These are phyloP conservation scores for Globisporangium paroecandrum DNA, from an alignment of 352 stramenopile species.

Conservation along the genomic window DNA sequence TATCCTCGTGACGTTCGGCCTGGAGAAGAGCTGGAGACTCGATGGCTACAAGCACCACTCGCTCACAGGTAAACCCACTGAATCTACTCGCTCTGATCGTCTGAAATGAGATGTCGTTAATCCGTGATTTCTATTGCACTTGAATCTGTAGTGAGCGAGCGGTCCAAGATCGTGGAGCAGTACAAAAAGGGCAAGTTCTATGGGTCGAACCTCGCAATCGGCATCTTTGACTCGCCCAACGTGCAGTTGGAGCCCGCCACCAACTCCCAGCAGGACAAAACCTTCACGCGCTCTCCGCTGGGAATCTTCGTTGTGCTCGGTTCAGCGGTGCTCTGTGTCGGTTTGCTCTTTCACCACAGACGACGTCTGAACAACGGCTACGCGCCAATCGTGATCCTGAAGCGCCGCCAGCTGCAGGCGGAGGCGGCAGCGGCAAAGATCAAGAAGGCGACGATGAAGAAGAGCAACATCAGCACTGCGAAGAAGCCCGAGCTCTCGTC, in stretches of 20 bases:
- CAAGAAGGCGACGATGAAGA: slow-evolving; percentile 5
- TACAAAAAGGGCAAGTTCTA: slow-evolving; percentile 61
- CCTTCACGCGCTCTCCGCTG: slow-evolving; percentile 28
- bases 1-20: slow-evolving; percentile 45
- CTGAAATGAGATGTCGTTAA: neutral
- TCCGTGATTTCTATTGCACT: neutral
- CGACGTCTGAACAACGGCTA: slow-evolving; percentile 63
- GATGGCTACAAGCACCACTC: slow-evolving; percentile 59
- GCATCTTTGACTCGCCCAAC: slow-evolving; percentile 49
- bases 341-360: slow-evolving; percentile 51
- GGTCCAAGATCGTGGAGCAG: slow-evolving; percentile 47
- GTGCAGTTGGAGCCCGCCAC: slow-evolving; percentile 32
- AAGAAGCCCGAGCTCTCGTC: slow-evolving; percentile 22
- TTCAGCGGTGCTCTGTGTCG: slow-evolving; percentile 39
- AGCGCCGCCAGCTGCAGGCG: slow-evolving; percentile 35
- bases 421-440: slow-evolving; percentile 22
- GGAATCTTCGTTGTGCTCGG: slow-evolving; percentile 44
- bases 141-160: slow-evolving; percentile 35
- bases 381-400: slow-evolving; percentile 43
- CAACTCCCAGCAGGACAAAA: slow-evolving; percentile 22
- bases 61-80: slow-evolving; percentile 32
- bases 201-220: slow-evolving; percentile 57
- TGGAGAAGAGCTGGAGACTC: slow-evolving; percentile 30
- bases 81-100: neutral
- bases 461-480: slow-evolving; percentile 14